Evolutionary conservation across 495 filamentous ascomycete genomes (phyloP), one percentile per base, ranked within the genome.

Genomic region (Articulospora tetracladia): DNA sequence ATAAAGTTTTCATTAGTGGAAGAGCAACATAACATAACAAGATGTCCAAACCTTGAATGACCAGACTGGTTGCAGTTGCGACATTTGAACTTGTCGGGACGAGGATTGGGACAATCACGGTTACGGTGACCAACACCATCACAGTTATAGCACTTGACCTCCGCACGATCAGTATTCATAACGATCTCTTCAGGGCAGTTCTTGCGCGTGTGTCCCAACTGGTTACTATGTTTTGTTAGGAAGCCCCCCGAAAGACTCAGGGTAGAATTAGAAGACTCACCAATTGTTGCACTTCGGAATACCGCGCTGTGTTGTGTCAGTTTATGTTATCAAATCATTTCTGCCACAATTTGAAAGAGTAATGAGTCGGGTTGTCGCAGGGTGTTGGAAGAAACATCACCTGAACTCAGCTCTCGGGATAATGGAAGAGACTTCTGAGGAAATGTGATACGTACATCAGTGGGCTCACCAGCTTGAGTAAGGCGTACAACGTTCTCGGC

Each of bases 401-500:
- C n/a, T n/a, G n/a, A n/a, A n/a, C n/a, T n/a, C n/a, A n/a, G n/a
- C n/a, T n/a, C n/a, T n/a, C n/a, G n/a, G n/a, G n/a, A n/a, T n/a
- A n/a, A n/a, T n/a, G n/a, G n/a, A n/a, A n/a, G n/a, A n/a, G n/a
- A n/a, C n/a, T n/a, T n/a, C n/a, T n/a, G n/a, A n/a, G n/a, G n/a
- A n/a, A n/a, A n/a, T n/a, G n/a, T n/a, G n/a, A 92, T 67, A 32
- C 81, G 78, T 44, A 86, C 82, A 39, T 90, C 80, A 59, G 87
- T 81, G 1, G 84, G 77, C 50, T 88, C 74, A 12, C 92, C 92
- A 34, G 89, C 88, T 69, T 93, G 80, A 23, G 64, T 72, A 17
- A 97, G 79, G 39, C 92, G 92, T 61, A 83, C 78, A 0, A 89
- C 39, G 62, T 96, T 96, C 52, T 94, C 86, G 27, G 88, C 87